Percentiles rank a stretch among this genome's conserved stretches.
Evolutionary conservation across 306 rosid genomes (phyloP).

Genomic region (Prinsepia uniflora): DNA sequence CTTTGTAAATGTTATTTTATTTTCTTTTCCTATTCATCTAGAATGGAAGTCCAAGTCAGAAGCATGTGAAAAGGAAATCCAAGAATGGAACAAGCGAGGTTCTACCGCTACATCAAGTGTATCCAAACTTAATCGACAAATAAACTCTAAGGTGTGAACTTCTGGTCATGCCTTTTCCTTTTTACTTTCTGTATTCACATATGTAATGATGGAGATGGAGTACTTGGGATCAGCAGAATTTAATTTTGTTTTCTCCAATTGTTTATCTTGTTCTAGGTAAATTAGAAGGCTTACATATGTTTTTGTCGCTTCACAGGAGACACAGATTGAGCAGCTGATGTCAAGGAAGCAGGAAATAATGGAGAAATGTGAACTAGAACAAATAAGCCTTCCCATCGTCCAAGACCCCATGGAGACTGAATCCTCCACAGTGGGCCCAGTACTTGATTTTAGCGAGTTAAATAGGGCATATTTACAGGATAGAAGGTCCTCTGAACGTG

Average conservation of each 20-base stretch:
- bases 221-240: too few species aligned
- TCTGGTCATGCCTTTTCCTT: too few species aligned
- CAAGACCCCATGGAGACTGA: conserved; percentile 85
- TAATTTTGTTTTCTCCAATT: conserved; percentile 3
- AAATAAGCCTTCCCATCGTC: conserved; percentile 64
- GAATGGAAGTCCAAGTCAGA: conserved; percentile 95
- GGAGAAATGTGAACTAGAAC: conserved; percentile 86
- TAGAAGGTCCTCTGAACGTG: conserved; percentile 58
- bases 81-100: conserved; percentile 88
- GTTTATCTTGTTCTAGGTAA: conserved; percentile 17
- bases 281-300: conserved; percentile 21
- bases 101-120: conserved; percentile 80
- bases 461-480: conserved; percentile 60
- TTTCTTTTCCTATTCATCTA: conserved; percentile 23
- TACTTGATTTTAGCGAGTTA: conserved; percentile 65
- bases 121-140: conserved; percentile 83
- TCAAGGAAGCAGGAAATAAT: conserved; percentile 76
- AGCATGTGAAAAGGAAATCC: conserved; percentile 88
- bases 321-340: conserved; percentile 68
- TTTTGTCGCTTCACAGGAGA: conserved; percentile 54
- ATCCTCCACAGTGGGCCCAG: conserved; percentile 56
- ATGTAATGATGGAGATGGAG: too few species aligned
- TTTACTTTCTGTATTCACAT: too few species aligned
- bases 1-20: conserved; percentile 1
- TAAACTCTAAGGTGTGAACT: conserved; percentile 70